These are phyloP conservation scores for Blastobotrys serpentis DNA, from an alignment of 1,139 yeast species.

Conservation along the genomic window DNA sequence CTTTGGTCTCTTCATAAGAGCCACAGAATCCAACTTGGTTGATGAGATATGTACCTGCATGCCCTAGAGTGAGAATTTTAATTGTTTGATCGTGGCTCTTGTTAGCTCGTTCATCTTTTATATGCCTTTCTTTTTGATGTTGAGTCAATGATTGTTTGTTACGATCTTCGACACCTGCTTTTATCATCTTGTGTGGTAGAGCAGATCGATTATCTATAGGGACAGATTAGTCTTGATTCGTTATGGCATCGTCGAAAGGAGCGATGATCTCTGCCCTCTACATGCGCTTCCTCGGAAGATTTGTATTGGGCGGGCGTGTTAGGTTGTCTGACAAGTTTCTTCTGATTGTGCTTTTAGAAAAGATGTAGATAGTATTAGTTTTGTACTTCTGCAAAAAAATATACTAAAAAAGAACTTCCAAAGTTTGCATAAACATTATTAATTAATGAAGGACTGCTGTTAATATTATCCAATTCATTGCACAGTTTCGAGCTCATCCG, in stretches of 20 bases:
- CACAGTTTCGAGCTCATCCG: no score
- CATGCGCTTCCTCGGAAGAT: constrained; percentile 88
- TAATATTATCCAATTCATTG: no score
- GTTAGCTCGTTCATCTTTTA: constrained; percentile 16
- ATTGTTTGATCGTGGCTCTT: constrained; percentile 16
- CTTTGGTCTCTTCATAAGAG: constrained; percentile 98
- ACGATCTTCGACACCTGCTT: constrained; percentile 4
- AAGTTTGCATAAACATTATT: no score
- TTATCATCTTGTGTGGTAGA: constrained; percentile 12
- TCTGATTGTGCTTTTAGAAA: constrained; percentile 1
- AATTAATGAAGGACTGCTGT: no score
- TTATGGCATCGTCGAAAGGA: constrained; percentile 44
- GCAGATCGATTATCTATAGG: not conserved
- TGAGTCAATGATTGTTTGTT: constrained; percentile 9
- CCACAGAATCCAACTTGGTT: constrained; percentile 99
- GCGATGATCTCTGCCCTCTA: constrained; percentile 99
- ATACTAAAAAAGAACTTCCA: no score
- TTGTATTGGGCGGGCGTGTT: constrained; percentile 91
- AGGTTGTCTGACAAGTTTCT: constrained; percentile 97
- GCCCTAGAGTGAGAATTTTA: constrained; percentile 80
- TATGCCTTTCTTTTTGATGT: constrained; percentile 12
- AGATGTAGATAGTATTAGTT: not conserved
- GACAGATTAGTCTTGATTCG: constrained; percentile 7
- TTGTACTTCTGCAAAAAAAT: no score
- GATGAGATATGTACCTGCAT: constrained; percentile 94